Evolutionary conservation across 176 grass and related monocot species (phyloP), one percentile per base, ranked within the genome.

Genomic region (Thalia dealbata): DNA sequence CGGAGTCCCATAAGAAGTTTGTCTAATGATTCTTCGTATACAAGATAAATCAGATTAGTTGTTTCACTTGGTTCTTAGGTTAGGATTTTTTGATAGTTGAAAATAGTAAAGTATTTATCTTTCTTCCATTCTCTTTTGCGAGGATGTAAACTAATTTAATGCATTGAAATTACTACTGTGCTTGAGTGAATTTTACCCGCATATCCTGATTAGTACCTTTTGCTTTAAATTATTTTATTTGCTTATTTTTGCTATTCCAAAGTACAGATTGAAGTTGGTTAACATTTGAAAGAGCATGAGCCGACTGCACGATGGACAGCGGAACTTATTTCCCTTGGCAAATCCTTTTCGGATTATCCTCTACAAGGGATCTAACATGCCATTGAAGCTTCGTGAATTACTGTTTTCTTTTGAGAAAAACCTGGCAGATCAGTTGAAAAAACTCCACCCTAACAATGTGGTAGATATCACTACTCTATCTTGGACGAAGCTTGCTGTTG

Each of bases 311-410:
- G 74, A 88, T 0, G 75, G 81, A 1, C 90, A 91, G 38, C 71
- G 83, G 52, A 51, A 68, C 11, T 60, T 80, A 77, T 86, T 83
- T 76, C 95, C 78, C 3, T 78, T 97, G n/a, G 87, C 87, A 54
- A 97, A 97, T 43, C 93, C 89, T 29, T 92, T 97, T 52, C 77
- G 87, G 6, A 50, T 38, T 77, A 88, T 97, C 29, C 50, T 87
- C 19, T 78, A 79, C 0, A 87, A 78, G 64, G 88, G 81, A 77
- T 30, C 84, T 0, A 73, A 79, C 46, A 78, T 89, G 28, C 82
- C 87, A 0, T 81, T 81, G 4, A 90, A 89, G 82, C 80, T 92
- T 30, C 26, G 69, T 6, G 44, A 22, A 46, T 68, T 88, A 23
- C 79, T 91, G n/a, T 14, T 66, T 38, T 81, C 76, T 10, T 88